phyloP scores from a whole-genome alignment of 1,284 basidiomycete genomes.

The Phaffia rhodozyma region DNA sequence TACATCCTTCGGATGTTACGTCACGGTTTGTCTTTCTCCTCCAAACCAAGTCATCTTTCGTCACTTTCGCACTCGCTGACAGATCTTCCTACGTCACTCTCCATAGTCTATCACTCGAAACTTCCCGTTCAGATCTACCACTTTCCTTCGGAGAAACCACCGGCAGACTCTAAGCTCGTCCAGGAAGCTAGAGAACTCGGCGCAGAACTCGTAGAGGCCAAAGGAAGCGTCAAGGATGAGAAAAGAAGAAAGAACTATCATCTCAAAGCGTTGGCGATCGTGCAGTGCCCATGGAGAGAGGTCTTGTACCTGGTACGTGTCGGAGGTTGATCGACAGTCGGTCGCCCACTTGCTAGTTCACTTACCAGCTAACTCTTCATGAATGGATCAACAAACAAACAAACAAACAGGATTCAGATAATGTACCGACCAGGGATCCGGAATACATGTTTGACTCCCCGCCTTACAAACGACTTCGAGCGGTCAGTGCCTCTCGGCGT shows the following conservation, averaged over 20 bases:
- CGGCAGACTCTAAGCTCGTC: constrained; percentile 29
- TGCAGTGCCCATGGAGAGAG: constrained; percentile 37
- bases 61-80: background rate
- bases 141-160: constrained; percentile 33
- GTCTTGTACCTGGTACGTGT: constrained; percentile 35
- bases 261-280: constrained; percentile 40
- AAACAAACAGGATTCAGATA: constrained; percentile 32
- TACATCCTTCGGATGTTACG: constrained; percentile 36
- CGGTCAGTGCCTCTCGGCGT: constrained; percentile 29
- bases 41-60: background rate
- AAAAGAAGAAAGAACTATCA: constrained; percentile 36
- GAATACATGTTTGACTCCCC: constrained; percentile 37
- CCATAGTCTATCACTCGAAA: constrained; percentile 24
- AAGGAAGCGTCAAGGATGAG: constrained; percentile 29
- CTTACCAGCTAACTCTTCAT: background rate
- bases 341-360: background rate
- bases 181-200: constrained; percentile 30
- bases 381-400: background rate
- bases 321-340: background rate
- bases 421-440: constrained; percentile 35
- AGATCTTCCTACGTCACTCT: constrained; percentile 3
- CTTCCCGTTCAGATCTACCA: constrained; percentile 36
- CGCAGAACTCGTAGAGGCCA: constrained; percentile 33
- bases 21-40: constrained; percentile 9
- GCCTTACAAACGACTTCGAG: constrained; percentile 33